Percentiles rank a stretch among this genome's conserved stretches.
These are phyloP conservation scores for Asterophora parasitica DNA, from an alignment of 768 basidiomycete species.

Conservation along the genomic window DNA sequence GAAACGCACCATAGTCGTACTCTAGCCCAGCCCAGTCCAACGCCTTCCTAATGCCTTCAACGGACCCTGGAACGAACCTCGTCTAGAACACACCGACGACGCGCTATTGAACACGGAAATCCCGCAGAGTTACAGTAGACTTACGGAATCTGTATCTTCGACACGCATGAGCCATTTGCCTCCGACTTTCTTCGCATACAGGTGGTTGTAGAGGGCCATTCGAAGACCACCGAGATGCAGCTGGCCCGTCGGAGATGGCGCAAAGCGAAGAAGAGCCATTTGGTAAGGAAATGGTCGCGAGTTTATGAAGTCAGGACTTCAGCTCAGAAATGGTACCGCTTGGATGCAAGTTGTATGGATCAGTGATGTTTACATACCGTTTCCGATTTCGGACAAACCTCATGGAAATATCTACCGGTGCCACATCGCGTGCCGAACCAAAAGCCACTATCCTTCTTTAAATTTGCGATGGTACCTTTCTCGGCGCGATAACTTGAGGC, in stretches of 20 bases:
- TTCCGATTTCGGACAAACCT: slow-evolving; percentile 28
- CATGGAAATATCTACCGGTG: slow-evolving; percentile 36
- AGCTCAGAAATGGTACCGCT: too few species aligned
- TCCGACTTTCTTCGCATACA: slow-evolving; percentile 73
- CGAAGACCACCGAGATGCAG: slow-evolving; percentile 93
- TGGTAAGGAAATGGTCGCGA: too few species aligned
- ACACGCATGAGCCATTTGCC: slow-evolving; percentile 92
- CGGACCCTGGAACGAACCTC: slow-evolving; percentile 76
- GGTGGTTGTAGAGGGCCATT: slow-evolving; percentile 90
- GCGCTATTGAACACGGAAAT: background rate
- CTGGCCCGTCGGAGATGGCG: slow-evolving; percentile 93
- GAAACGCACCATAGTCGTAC: slow-evolving; percentile 78
- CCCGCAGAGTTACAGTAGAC: slow-evolving; percentile 16
- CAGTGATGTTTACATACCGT: slow-evolving; percentile 18
- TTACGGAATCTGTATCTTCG: slow-evolving; percentile 92
- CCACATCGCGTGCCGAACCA: slow-evolving; percentile 17
- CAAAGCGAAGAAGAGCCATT: slow-evolving; percentile 80
- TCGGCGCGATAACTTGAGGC: slow-evolving; percentile 20
- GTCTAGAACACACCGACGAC: slow-evolving; percentile 43
- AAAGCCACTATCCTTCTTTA: slow-evolving; percentile 28
- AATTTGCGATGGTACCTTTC: slow-evolving; percentile 35
- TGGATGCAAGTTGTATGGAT: background rate
- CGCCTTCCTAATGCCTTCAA: slow-evolving; percentile 71
- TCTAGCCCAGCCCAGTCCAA: slow-evolving; percentile 89
- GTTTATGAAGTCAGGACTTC: too few species aligned